A percentile compares a stretch with the other conserved stretches of the same genome.
Evolutionary conservation across 192 early-diverging fungal species (phyloP).

Genomic region (Phlyctochytrium bullatum): DNA sequence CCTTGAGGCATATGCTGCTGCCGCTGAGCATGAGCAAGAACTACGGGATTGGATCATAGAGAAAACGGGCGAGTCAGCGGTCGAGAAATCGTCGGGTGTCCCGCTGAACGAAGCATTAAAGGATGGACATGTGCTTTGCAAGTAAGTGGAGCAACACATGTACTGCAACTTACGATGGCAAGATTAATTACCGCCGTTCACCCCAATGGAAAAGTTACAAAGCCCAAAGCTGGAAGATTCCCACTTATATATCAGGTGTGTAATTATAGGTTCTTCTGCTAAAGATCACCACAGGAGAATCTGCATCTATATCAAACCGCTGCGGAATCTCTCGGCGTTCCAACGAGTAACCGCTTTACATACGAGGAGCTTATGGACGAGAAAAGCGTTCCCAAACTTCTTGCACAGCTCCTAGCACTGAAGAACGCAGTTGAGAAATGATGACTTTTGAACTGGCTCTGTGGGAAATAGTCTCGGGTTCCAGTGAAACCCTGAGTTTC

Average conservation of each 20-base stretch:
- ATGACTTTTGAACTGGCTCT: no score
- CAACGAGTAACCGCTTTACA: neutral
- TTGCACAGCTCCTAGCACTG: neutral
- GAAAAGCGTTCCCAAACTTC: neutral
- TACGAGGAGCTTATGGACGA: slow-evolving; percentile 24
- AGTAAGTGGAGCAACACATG: no score
- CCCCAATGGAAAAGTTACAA: no score
- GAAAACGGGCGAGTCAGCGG: neutral
- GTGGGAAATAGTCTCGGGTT: no score
- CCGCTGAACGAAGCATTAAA: slow-evolving; percentile 10
- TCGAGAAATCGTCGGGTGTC: neutral
- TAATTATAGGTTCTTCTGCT: no score
- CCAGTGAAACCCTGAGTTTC: no score
- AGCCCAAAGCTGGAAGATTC: no score
- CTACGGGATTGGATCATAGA: slow-evolving; percentile 12
- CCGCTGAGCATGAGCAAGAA: slow-evolving; percentile 10
- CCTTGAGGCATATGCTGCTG: slow-evolving; percentile 7
- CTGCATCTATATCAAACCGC: neutral
- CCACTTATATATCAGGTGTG: no score
- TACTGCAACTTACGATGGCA: no score
- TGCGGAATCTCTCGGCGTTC: neutral
- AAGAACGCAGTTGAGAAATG: no score
- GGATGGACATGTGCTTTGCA: slow-evolving; percentile 23
- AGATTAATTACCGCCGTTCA: no score
- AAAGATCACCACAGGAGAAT: slow-evolving; percentile 15